phyloP scores from a whole-genome alignment of 176 grass and related monocot species.

The Coix lacrymajobi region DNA sequence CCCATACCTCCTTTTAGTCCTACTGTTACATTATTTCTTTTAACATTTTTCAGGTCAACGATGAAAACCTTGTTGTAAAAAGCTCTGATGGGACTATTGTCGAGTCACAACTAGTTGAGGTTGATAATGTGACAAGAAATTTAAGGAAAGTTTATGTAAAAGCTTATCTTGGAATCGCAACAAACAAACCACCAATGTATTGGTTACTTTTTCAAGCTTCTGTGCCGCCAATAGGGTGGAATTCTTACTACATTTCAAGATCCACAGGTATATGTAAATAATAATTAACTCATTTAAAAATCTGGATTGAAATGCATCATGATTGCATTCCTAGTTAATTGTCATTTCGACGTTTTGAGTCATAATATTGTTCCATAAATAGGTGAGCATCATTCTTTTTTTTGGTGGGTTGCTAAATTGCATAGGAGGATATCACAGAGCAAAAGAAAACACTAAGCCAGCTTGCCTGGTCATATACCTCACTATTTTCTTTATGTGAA shows the following conservation, averaged over 20 bases:
- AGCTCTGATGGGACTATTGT: constrained; percentile 56
- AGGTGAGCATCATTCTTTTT: not conserved
- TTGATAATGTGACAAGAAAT: constrained; percentile 55
- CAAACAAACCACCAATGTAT: constrained; percentile 57
- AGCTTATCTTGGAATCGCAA: constrained; percentile 61
- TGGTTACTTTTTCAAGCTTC: constrained; percentile 81
- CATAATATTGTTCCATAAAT: not conserved
- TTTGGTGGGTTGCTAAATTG: not conserved
- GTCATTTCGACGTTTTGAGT: not conserved
- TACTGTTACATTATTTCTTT: not conserved
- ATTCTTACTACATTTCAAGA: constrained; percentile 72
- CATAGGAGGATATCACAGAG: not conserved
- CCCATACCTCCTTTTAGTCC: not conserved
- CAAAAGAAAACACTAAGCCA: not conserved
- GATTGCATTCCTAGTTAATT: not conserved
- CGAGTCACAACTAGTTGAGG: constrained; percentile 65
- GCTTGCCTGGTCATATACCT: not conserved
- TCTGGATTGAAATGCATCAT: not conserved
- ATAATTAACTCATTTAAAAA: not conserved
- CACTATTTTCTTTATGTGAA: not conserved
- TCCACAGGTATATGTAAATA: constrained; percentile 39
- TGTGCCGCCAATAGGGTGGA: constrained; percentile 82
- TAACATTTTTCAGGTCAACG: constrained; percentile 59
- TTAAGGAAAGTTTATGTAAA: constrained; percentile 74
- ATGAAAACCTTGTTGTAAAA: constrained; percentile 59